A percentile compares a stretch with the other conserved stretches of the same genome.
phyloP scores from a whole-genome alignment of 805 yeast species.

The Kodamaea hsintzibuensis region DNA sequence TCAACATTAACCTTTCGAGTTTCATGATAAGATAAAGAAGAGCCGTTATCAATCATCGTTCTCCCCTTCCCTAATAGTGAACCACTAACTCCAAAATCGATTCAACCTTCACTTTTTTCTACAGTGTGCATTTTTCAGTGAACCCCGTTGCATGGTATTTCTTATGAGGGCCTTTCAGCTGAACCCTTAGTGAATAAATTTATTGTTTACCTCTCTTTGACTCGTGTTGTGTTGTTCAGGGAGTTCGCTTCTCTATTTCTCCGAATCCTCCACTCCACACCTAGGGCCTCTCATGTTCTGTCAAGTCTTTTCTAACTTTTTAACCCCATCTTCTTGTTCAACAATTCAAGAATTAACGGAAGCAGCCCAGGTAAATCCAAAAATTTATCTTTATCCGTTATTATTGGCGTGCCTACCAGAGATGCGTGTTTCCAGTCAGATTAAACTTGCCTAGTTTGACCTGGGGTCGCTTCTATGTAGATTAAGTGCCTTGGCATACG shows the following conservation, averaged over 20 bases:
- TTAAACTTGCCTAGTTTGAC: background rate
- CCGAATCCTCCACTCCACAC: background rate
- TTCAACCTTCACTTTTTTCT: background rate
- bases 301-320: background rate
- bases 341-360: background rate
- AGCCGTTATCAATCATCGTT: conserved; percentile 1
- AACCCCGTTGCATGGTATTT: background rate
- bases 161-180: background rate
- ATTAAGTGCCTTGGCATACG: background rate
- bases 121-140: background rate
- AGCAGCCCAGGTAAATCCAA: background rate
- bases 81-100: background rate
- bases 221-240: background rate
- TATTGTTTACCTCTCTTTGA: background rate
- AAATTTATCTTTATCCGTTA: background rate
- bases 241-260: background rate
- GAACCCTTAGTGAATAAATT: background rate
- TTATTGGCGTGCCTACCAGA: background rate
- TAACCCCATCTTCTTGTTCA: background rate
- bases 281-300: background rate
- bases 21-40: background rate
- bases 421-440: background rate
- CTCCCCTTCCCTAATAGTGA: background rate
- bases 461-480: background rate
- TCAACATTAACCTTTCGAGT: background rate